These are phyloP conservation scores for Tulasnella sp. DNA, from an alignment of 768 basidiomycete species.

Conservation along the genomic window DNA sequence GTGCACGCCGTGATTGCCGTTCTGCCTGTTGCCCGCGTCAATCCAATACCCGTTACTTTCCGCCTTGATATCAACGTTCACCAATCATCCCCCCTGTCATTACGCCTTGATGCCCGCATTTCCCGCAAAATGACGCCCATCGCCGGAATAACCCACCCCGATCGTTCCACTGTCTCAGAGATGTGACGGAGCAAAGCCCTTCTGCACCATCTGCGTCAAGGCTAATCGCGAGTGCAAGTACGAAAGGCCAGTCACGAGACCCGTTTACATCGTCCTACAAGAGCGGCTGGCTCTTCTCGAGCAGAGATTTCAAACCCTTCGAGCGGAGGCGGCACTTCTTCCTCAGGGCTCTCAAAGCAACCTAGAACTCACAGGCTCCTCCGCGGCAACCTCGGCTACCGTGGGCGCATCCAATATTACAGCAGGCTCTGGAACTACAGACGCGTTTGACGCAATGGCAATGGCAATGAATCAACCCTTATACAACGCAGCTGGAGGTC, in stretches of 20 bases:
- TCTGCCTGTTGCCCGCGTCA: background rate
- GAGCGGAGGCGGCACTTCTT: background rate
- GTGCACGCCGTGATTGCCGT: background rate
- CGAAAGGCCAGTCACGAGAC: constrained; percentile 2
- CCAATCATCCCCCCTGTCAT: background rate
- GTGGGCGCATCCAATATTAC: background rate
- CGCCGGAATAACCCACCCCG: background rate
- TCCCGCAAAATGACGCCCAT: background rate
- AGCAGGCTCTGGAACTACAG: background rate
- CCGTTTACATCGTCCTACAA: constrained; percentile 16
- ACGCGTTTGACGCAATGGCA: background rate
- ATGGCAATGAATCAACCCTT: background rate
- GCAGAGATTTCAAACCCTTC: background rate
- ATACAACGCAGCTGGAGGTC: background rate
- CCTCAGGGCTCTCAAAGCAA: background rate
- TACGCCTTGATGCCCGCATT: background rate
- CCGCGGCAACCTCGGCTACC: background rate
- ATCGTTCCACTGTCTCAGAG: background rate
- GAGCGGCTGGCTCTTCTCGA: constrained; percentile 8
- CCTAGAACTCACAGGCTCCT: background rate
- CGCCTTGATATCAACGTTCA: background rate
- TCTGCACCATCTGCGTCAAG: constrained; percentile 1
- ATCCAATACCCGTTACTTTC: background rate
- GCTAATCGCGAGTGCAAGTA: constrained; percentile 18
- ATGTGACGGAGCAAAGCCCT: constrained; percentile 17